Evolutionary conservation across 192 early-diverging fungal genomes (phyloP), one percentile per base, ranked within the genome.

Genomic region (Mortierella antarctica): DNA sequence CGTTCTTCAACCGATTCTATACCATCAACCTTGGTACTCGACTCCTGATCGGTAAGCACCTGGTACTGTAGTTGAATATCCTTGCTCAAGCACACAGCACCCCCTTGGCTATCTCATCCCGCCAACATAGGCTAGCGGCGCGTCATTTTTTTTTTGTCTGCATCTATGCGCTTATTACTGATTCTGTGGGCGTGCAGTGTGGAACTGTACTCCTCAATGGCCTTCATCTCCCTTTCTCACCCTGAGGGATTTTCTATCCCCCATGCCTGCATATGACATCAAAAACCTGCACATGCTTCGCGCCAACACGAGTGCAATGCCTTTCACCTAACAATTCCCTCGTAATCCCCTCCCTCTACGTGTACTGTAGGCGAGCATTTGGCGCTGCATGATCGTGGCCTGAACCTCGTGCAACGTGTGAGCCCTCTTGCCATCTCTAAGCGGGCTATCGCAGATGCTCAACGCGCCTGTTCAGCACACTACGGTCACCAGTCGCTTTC

Each of bases 1-100:
- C 81, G 6, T 88, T 90, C 77, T 88, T 87, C 51, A 86, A 91
- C 75, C 82, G 86, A 64, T 86, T 91, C 70, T 89, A 89, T 70
- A 84, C 87, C 45, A 86, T 89, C 75, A 90, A 85, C 68, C 64
- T 91, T 18, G 87, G 88, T 40, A 86, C 89, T n/a, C 87, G 86
- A 72, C 84, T 91, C 52, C 75, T 91, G 65, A 88, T 91, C 12
- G 76, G 72, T 67, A 62, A 73, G 57, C 31, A 31, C 31, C 31
- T 51, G n/a, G n/a, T n/a, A n/a, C n/a, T 17, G 13, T 31, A 13
- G 12, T 57, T 57, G 20, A 31, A 31, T 3, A 3, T 31, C 31
- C 31, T 31, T 31, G 3, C 31, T n/a, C 31, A 31, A 2, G 31
- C 31, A 31, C 31, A 31, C 31, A 31, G 31, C 1, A 31, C 31